Conservation (phyloP, 1,284 basidiomycete genomes). For the Boletus semigastroideus region DNA sequence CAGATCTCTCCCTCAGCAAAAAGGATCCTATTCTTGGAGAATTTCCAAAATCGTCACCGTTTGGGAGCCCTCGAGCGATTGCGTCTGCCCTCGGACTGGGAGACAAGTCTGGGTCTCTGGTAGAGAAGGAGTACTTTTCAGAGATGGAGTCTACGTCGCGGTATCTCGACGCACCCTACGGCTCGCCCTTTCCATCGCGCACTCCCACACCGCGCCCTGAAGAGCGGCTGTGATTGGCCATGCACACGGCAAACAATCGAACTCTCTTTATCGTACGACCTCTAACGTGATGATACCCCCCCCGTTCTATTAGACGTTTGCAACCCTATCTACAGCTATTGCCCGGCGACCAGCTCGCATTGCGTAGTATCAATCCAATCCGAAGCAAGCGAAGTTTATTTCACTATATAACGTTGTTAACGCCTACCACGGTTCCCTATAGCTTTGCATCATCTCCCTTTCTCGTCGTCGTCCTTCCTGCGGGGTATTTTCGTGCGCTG, state of each 20-base stretch:
- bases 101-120: slow-evolving; percentile 31
- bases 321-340: slow-evolving; percentile 35
- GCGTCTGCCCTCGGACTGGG: slow-evolving; percentile 47
- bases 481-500: slow-evolving; percentile 21
- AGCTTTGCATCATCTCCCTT: slow-evolving; percentile 27
- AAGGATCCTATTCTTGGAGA: slow-evolving; percentile 61
- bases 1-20: slow-evolving; percentile 51
- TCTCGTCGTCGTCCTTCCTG: slow-evolving; percentile 19
- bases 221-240: slow-evolving; percentile 29
- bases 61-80: slow-evolving; percentile 48
- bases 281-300: slow-evolving; percentile 37
- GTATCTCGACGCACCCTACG: slow-evolving; percentile 64
- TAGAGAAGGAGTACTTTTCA: slow-evolving; percentile 41
- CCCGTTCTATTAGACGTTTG: slow-evolving; percentile 35
- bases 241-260: slow-evolving; percentile 16
- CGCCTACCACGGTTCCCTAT: slow-evolving; percentile 27
- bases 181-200: slow-evolving; percentile 62
- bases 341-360: slow-evolving; percentile 28
- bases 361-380: slow-evolving; percentile 24
- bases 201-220: slow-evolving; percentile 51
- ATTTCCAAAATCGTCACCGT: slow-evolving; percentile 51
- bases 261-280: slow-evolving; percentile 33
- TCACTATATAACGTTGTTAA: slow-evolving; percentile 37
- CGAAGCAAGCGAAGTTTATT: slow-evolving; percentile 36
- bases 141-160: slow-evolving; percentile 54